phyloP scores from a whole-genome alignment of 441 rosid species.

The Capsella rubella region DNA sequence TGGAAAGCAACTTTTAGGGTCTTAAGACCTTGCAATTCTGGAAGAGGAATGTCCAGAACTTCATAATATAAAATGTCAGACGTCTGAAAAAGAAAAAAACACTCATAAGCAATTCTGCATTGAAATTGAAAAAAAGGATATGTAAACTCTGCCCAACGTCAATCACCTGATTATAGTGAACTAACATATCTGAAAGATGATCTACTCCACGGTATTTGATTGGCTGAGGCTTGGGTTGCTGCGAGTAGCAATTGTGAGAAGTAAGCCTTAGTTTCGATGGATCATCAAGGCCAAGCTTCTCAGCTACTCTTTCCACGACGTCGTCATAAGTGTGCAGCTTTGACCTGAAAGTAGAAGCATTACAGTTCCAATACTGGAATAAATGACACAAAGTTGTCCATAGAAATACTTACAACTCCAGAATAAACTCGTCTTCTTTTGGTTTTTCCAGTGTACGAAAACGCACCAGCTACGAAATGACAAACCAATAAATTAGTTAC shows the following conservation, averaged over 20 bases:
- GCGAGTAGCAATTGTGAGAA: conserved; percentile 97
- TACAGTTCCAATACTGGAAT: conserved; percentile 29
- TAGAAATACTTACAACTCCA: conserved; percentile 78
- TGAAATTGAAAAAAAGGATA: conserved; percentile 20
- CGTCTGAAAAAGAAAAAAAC: conserved; percentile 59
- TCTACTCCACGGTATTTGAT: conserved; percentile 87
- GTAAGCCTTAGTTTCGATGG: conserved; percentile 92
- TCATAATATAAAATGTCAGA: conserved; percentile 94
- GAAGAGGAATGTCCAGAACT: conserved; percentile 96
- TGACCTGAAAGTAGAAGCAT: conserved; percentile 64
- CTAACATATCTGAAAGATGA: conserved; percentile 87
- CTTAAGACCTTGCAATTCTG: conserved; percentile 93
- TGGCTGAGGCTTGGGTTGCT: conserved; percentile 96
- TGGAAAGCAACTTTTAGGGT: conserved; percentile 93
- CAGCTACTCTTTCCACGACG: conserved; percentile 88
- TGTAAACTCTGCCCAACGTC: conserved; percentile 29
- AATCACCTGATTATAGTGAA: conserved; percentile 90
- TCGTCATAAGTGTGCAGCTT: conserved; percentile 87
- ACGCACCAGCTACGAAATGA: conserved; percentile 68
- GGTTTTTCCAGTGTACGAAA: conserved; percentile 88
- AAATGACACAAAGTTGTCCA: conserved; percentile 11
- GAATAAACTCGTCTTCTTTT: conserved; percentile 86
- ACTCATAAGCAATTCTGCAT: conserved; percentile 27
- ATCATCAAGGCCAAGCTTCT: conserved; percentile 80
- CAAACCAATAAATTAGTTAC: conserved; percentile 26